Base-by-base conservation (phyloP, 2,329 filamentous ascomycete genomes). In the Celoporthe dispersa region DNA sequence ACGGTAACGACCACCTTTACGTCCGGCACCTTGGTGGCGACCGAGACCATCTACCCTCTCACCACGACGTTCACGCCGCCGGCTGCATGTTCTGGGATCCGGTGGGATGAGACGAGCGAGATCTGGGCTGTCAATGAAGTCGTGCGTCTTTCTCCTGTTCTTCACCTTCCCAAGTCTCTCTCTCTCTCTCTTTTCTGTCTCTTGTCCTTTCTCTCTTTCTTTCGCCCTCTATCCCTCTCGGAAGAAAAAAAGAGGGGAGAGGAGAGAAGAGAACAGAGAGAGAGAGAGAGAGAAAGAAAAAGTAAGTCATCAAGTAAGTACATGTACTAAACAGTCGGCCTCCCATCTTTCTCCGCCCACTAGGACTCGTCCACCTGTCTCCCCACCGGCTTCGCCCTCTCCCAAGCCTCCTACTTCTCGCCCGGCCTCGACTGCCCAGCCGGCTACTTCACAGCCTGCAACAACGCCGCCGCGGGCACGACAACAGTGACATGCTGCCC, bases 21-120 rank as follows among this genome's bases (percentile, higher is more conserved):
- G 12, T 63, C 60, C n/a, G 60, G 37, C 60, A 44, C 60, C 60
- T n/a, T 28, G 60, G 60, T 63, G 60, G 37, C n/a, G 22, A 63
- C 37, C n/a, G 37, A 39, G 35, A 63, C 60, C 60, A 44, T 63
- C 60, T 63, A 44, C 35, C 60, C 60, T 25, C 60, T 63, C 8
- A 63, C 60, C 2, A 63, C 60, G 3, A 63, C 37, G 3, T 63
- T 63, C 25, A 41, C 35, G 25, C 60, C 60, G 37, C 60, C 60
- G 60, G 35, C 60, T 16, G 60, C 37, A 14, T 63, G 60, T 16
- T 63, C 60, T 14, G 60, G 60, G 3, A 63, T 63, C 25, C 60
- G 31, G 2, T 63, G 35, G 33, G 60, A 63, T 28, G 37, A 44
- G 19, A 63, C 37, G 37, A 63, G 60, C 39, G 39, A 14, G 16